A percentile compares a stretch with the other conserved stretches of the same genome.
Evolutionary conservation across 2,329 filamentous ascomycete species (phyloP).

Genomic region (Alternaria sp.): DNA sequence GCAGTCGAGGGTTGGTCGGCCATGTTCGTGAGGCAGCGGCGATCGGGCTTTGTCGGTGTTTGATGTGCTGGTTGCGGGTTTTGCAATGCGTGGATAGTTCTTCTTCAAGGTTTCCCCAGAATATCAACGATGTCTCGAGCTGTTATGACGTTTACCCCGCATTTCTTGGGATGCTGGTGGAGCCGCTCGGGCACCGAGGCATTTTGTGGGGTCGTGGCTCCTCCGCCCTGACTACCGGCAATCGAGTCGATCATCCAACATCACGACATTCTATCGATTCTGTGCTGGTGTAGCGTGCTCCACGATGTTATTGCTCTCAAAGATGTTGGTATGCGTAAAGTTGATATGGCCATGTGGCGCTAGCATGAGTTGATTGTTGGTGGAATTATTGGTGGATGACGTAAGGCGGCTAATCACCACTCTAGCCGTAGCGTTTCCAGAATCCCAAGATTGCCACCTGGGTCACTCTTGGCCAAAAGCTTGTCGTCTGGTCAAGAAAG

Average conservation of each 20-base stretch:
- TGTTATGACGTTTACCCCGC: conserved; percentile 9
- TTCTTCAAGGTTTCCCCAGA: not conserved
- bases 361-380: not conserved
- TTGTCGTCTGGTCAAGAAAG: conserved; percentile 7
- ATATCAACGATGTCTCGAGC: not conserved
- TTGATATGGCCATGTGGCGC: not conserved
- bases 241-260: not conserved
- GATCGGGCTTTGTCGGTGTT: not conserved
- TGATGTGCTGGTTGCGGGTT: not conserved
- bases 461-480: conserved; percentile 6
- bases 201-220: not conserved
- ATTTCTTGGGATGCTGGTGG: not conserved
- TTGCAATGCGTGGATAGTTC: not conserved
- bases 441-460: not conserved
- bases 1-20: conserved; percentile 41
- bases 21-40: conserved; percentile 25
- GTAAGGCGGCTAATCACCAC: conserved; percentile 1
- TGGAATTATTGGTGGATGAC: conserved; percentile 1
- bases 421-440: not conserved
- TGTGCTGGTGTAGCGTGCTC: not conserved
- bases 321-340: not conserved
- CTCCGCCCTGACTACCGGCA: not conserved
- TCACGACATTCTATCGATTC: not conserved
- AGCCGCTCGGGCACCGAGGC: not conserved
- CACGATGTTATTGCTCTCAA: not conserved